Evolutionary conservation across 108 stramenopile genomes (phyloP), one percentile per base, ranked within the genome.

Genomic region (Fistulifera pelliculosa): DNA sequence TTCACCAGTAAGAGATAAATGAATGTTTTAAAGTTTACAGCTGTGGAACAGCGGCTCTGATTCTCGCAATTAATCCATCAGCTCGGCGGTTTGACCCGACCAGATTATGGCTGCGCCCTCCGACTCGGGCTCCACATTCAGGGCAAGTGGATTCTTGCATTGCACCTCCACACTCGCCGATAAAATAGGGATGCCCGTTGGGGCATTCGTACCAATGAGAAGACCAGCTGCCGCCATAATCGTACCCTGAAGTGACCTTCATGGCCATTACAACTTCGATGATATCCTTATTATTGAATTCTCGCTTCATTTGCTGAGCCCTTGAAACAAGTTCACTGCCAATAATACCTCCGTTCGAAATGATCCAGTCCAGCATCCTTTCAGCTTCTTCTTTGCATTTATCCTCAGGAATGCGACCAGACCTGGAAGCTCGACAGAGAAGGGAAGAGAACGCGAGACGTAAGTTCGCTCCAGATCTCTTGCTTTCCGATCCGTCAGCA

Each of bases 101-200:
- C 4, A 76, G 43, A 24, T 38, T 56, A 38, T 76, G 75, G 22
- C 56, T 42, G 7, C 23, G 42, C 14, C 75, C 75, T 23, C 75
- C 75, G 19, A 76, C 54, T 41, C 40, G 39, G 27, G 38, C 75
- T 13, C 75, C 75, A 41, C 75, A 76, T 22, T 76, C 75, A 42
- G 57, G 52, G 22, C 75, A 76, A 7, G 19, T 49, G 26, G 56
- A 35, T 23, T 35, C 42, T 19, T 69, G 31, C 75, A 76, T 76
- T 14, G 75, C 75, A 17, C 67, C 56, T 27, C 75, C 71, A 56
- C 75, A 76, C 12, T 76, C 68, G 1, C 75, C 75, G 42, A 76
- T 76, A 55, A 72, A 76, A 40, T 72, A 76, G 24, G 75, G 75
- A 39, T 76, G 75, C 1, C 75, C 75, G 57, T 76, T 76, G 13